Conservation (phyloP, 2,329 filamentous ascomycete species). For the Remersonia thermophila region DNA sequence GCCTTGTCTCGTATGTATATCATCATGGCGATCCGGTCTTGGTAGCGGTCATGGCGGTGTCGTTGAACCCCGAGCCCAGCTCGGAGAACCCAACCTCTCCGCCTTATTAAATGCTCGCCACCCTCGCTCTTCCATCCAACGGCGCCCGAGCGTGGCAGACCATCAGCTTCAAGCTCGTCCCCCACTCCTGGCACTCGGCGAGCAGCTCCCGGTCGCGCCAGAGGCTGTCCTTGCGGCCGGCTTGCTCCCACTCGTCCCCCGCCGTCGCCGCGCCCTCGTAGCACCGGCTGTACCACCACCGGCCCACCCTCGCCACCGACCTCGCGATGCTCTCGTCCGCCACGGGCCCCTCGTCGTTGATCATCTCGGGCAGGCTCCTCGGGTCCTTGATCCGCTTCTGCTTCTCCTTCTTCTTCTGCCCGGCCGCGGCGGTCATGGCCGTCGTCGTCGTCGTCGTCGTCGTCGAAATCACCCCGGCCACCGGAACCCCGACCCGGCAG, state of each 20-base stretch:
- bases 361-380: conserved; percentile 55
- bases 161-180: conserved; percentile 78
- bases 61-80: no score
- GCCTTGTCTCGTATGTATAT: no score
- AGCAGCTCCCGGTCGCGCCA: conserved; percentile 68
- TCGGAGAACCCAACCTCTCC: no score
- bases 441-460: not conserved
- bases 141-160: conserved; percentile 87
- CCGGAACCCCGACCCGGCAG: conserved; percentile 67
- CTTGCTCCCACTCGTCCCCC: conserved; percentile 9
- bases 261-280: conserved; percentile 60
- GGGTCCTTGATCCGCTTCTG: conserved; percentile 37
- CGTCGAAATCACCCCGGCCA: conserved; percentile 39
- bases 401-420: conserved; percentile 19
- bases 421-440: conserved; percentile 10
- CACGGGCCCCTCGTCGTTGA: conserved; percentile 54
- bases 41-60: no score
- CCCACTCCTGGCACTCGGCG: conserved; percentile 72
- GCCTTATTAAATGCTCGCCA: conserved; percentile 35
- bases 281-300: conserved; percentile 94
- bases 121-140: conserved; percentile 28
- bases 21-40: no score
- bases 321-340: conserved; percentile 81
- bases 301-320: conserved; percentile 80
- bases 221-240: conserved; percentile 44